phyloP scores from a whole-genome alignment of 2,329 filamentous ascomycete species.

The Botryotinia narcissicola region DNA sequence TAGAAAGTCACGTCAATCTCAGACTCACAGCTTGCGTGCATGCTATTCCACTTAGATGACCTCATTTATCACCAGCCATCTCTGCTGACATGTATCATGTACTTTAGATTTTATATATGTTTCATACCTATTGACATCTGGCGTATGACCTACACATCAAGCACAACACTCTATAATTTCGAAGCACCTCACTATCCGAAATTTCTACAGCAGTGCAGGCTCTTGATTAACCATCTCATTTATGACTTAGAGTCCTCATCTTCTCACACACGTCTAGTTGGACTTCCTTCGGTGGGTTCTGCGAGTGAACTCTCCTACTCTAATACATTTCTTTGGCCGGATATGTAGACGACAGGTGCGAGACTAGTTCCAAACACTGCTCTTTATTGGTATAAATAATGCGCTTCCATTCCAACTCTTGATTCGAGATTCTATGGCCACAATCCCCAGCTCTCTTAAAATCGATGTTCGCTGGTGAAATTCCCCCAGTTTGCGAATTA shows the following conservation, averaged over 20 bases:
- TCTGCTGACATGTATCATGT: background rate
- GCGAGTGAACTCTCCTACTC: background rate
- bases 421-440: fast-evolving
- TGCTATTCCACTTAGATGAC: background rate
- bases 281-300: fast-evolving
- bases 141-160: background rate
- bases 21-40: background rate
- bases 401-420: background rate
- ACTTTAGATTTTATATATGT: background rate
- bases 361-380: background rate
- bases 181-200: fast-evolving
- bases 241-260: background rate
- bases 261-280: fast-evolving
- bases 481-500: background rate
- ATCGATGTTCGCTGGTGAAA: fast-evolving
- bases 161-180: background rate
- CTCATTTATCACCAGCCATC: background rate
- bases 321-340: background rate
- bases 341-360: background rate
- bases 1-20: background rate
- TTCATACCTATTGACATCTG: background rate
- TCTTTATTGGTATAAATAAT: background rate
- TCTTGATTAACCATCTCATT: background rate
- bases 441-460: no score
- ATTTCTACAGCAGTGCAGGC: background rate